Evolutionary conservation across 805 yeast species (phyloP).

Genomic region (Candida railenensis): DNA sequence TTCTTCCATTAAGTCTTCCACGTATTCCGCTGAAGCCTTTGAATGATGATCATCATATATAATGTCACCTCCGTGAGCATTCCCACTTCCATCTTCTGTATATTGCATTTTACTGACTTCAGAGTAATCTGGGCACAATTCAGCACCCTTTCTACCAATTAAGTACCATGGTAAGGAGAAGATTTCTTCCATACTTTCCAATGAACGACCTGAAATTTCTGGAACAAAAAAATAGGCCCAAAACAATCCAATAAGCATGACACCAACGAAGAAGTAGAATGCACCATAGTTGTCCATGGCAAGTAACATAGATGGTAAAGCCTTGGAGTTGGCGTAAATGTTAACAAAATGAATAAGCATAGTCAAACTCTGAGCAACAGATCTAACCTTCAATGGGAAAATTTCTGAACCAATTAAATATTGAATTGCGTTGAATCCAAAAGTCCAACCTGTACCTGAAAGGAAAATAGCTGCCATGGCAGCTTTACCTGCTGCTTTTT

Average conservation of each 20-base stretch:
- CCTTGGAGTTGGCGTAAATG: constrained; percentile 58
- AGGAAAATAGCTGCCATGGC: constrained; percentile 52
- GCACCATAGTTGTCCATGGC: constrained; percentile 48
- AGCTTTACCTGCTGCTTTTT: constrained; percentile 39
- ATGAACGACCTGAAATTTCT: constrained; percentile 49
- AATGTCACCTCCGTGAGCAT: constrained; percentile 5
- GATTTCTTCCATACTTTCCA: constrained; percentile 52
- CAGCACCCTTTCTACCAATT: constrained; percentile 54
- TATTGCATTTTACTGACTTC: constrained; percentile 31
- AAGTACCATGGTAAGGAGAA: constrained; percentile 58
- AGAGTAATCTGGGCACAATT: constrained; percentile 51
- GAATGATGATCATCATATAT: not conserved
- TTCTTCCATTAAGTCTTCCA: constrained; percentile 13
- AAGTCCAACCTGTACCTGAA: constrained; percentile 56
- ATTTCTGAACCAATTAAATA: constrained; percentile 56
- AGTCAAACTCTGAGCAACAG: constrained; percentile 48
- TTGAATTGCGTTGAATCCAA: constrained; percentile 59
- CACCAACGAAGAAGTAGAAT: constrained; percentile 49
- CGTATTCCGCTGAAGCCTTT: constrained; percentile 1
- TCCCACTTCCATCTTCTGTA: constrained; percentile 7
- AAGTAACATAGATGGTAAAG: constrained; percentile 51
- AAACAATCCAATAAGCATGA: constrained; percentile 38
- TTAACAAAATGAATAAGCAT: constrained; percentile 58
- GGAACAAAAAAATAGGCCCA: constrained; percentile 53
- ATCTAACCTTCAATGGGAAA: constrained; percentile 50